These are phyloP conservation scores for Cladosporium sp. DNA, from an alignment of 2,329 filamentous ascomycete species.

Conservation along the genomic window DNA sequence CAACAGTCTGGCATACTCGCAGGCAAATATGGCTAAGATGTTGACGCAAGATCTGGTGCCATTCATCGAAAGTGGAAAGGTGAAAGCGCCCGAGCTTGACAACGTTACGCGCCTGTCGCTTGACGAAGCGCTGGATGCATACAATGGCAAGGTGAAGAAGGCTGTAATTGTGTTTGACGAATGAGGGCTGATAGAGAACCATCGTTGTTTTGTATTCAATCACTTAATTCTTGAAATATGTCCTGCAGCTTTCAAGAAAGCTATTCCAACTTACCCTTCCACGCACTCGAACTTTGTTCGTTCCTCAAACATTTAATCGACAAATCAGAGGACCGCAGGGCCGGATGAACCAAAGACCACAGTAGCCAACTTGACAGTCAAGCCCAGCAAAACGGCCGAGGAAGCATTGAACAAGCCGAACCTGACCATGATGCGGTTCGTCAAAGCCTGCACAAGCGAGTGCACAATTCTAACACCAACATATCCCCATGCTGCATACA, in stretches of 20 bases:
- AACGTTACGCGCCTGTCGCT: conserved; percentile 4
- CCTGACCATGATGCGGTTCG: conserved; percentile 35
- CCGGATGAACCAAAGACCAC: neutral
- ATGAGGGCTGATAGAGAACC: neutral
- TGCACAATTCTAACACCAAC: conserved; percentile 39
- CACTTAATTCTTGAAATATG: too few species aligned
- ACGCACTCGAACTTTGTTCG: too few species aligned
- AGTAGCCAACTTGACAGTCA: conserved; percentile 26
- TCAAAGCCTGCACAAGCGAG: conserved; percentile 36
- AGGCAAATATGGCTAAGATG: conserved; percentile 10
- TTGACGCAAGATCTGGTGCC: conserved; percentile 7
- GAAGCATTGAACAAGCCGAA: conserved; percentile 34
- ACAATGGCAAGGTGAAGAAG: conserved; percentile 12
- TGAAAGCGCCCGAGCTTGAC: conserved; percentile 1
- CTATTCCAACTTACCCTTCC: too few species aligned
- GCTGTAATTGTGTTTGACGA: conserved; percentile 12
- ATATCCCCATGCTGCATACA: conserved; percentile 40
- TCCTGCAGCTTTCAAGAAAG: too few species aligned
- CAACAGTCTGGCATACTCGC: conserved; percentile 10
- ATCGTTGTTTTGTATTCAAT: too few species aligned
- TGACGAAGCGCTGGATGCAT: conserved; percentile 6
- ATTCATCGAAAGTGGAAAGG: conserved; percentile 8
- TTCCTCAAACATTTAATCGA: too few species aligned
- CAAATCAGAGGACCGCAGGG: neutral
- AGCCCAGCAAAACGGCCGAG: conserved; percentile 27